Conservation (phyloP, 441 rosid genomes). For the Syzygium syzygioides region DNA sequence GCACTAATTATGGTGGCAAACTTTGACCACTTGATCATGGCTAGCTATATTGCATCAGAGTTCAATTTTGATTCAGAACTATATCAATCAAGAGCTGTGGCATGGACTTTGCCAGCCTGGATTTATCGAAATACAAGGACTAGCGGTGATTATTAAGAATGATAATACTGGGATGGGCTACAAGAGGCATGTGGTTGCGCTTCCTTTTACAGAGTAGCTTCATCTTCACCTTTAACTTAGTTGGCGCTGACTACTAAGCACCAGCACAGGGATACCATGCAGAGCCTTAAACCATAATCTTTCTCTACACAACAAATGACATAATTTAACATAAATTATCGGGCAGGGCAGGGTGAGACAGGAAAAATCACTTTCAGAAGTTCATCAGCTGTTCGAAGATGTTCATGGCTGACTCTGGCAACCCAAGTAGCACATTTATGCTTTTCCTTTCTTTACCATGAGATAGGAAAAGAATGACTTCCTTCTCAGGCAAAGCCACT, state of each 20-base stretch:
- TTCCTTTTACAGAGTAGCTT: background rate
- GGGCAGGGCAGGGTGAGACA: background rate
- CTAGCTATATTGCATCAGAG: background rate
- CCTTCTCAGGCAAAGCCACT: slow-evolving; percentile 79
- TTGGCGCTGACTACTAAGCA: background rate
- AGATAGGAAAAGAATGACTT: slow-evolving; percentile 68
- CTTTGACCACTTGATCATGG: background rate
- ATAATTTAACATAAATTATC: background rate
- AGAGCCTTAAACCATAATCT: background rate
- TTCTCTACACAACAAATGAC: background rate
- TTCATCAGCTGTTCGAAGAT: slow-evolving; percentile 29
- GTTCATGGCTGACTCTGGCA: slow-evolving; percentile 76
- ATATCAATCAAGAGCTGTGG: background rate
- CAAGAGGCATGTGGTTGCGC: background rate
- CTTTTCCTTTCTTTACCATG: slow-evolving; percentile 48
- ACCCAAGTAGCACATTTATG: slow-evolving; percentile 68
- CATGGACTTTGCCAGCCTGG: background rate
- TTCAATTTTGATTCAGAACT: background rate
- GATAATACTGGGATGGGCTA: background rate
- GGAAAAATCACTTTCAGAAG: background rate
- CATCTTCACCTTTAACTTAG: background rate
- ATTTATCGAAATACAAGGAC: background rate
- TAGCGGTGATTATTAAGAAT: background rate
- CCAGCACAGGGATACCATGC: background rate
- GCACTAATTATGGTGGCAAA: background rate